Evolutionary conservation across 345 rosid species (phyloP).

Genomic region (Laguncularia racemosa): DNA sequence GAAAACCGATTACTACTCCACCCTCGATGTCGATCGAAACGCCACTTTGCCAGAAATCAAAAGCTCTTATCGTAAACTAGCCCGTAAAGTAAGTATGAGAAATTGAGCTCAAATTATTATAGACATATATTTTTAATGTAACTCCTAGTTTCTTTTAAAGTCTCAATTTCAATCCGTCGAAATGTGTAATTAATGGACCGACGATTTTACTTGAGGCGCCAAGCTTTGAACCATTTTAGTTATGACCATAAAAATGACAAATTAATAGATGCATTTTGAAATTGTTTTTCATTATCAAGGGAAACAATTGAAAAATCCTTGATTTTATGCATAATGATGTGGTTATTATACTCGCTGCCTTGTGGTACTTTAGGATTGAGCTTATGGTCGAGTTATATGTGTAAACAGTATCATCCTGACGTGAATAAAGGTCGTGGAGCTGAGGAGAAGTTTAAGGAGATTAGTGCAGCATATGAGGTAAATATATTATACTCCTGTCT

Average conservation of each 20-base stretch:
- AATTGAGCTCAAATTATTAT: neutral
- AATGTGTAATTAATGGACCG: too few relatives aligned
- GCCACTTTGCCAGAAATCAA: constrained; percentile 79
- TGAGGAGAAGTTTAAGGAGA: constrained; percentile 90
- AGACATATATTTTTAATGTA: too few relatives aligned
- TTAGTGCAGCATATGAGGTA: constrained; percentile 98
- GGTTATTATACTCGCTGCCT: neutral
- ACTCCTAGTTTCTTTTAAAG: too few relatives aligned
- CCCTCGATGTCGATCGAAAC: constrained; percentile 48
- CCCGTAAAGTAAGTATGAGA: constrained; percentile 62
- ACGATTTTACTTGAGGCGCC: too few relatives aligned
- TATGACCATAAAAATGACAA: too few relatives aligned
- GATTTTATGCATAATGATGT: neutral
- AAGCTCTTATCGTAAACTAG: constrained; percentile 69
- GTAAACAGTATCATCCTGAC: constrained; percentile 86
- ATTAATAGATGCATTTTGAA: too few relatives aligned
- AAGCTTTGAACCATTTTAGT: too few relatives aligned
- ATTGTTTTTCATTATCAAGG: too few relatives aligned
- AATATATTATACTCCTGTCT: constrained; percentile 5
- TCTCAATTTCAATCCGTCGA: too few relatives aligned
- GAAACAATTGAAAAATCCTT: neutral
- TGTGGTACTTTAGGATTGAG: neutral
- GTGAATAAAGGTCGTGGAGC: constrained; percentile 72
- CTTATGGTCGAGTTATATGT: constrained; percentile 9
- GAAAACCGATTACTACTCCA: constrained; percentile 52